Conservation (phyloP, 2,329 filamentous ascomycete genomes). For the Aureobasidium sp. region DNA sequence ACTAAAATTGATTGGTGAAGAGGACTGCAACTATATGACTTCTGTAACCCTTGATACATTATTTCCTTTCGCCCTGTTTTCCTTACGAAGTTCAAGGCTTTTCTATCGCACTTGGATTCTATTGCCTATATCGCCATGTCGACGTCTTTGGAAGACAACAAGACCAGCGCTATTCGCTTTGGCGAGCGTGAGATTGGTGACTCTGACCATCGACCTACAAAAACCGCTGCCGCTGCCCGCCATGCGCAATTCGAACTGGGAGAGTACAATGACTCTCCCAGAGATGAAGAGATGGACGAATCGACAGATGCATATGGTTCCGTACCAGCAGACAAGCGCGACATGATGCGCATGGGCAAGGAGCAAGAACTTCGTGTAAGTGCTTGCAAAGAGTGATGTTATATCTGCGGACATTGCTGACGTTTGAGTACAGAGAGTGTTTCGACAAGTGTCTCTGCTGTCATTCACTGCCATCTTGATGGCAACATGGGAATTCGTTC, state of each 20-base stretch:
- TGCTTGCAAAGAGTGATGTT: too few species aligned
- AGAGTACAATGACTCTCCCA: not conserved
- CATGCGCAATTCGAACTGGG: constrained; percentile 5
- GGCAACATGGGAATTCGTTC: constrained; percentile 44
- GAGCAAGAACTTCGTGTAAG: constrained; percentile 36
- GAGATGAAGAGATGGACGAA: constrained; percentile 8
- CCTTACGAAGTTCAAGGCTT: not conserved
- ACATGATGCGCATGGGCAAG: constrained; percentile 43
- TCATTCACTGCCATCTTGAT: constrained; percentile 43
- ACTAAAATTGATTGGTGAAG: not conserved
- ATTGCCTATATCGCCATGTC: not conserved
- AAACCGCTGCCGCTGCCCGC: constrained; percentile 2
- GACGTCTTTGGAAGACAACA: not conserved
- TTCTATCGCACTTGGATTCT: not conserved
- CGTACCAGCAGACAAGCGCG: constrained; percentile 25
- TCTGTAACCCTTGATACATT: not conserved
- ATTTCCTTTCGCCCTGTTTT: not conserved
- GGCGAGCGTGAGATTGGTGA: constrained; percentile 2
- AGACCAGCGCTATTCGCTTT: constrained; percentile 2
- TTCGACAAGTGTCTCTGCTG: constrained; percentile 41
- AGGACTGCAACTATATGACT: not conserved
- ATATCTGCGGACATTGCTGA: not conserved
- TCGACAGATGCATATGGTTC: constrained; percentile 6
- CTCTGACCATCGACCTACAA: not conserved
- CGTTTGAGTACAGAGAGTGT: constrained; percentile 31